Evolutionary conservation across 2,329 filamentous ascomycete genomes (phyloP).

Genomic region (Albophoma yamanashiensis): DNA sequence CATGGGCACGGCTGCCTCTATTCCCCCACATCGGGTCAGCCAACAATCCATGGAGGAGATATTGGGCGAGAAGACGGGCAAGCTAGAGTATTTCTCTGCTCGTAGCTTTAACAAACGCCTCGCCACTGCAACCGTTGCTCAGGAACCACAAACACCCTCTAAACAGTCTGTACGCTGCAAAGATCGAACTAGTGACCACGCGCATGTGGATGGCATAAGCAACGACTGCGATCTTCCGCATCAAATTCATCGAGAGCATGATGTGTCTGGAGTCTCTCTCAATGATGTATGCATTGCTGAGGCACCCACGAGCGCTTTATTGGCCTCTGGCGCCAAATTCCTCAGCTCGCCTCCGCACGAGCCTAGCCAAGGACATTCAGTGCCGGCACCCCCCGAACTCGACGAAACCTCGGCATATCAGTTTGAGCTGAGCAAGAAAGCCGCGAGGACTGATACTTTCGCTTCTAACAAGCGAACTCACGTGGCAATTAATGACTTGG

Average conservation of each 20-base stretch:
- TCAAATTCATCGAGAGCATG: not conserved
- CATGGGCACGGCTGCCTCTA: conserved; percentile 1
- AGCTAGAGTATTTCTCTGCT: conserved; percentile 11
- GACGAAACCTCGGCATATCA: conserved; percentile 20
- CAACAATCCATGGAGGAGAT: conserved; percentile 11
- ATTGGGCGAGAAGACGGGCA: conserved; percentile 24
- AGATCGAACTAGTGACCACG: not conserved
- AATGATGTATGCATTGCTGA: not conserved
- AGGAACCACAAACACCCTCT: not conserved
- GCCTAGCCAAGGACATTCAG: not conserved
- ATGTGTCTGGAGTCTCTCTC: not conserved
- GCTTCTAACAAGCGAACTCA: not conserved
- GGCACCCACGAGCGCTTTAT: conserved; percentile 10
- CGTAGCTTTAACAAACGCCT: not conserved
- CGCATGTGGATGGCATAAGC: not conserved
- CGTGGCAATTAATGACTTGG: not conserved
- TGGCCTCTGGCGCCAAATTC: conserved; percentile 20
- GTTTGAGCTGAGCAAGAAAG: conserved; percentile 17
- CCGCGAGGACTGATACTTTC: not conserved
- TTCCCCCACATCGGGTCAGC: not conserved
- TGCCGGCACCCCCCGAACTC: conserved; percentile 1
- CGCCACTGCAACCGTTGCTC: not conserved
- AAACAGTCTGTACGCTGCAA: not conserved
- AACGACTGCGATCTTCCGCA: not conserved
- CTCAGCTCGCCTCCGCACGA: conserved; percentile 13